Evolutionary conservation across 177 flowering plant species (phyloP).

Genomic region (Vitis hybrid): DNA sequence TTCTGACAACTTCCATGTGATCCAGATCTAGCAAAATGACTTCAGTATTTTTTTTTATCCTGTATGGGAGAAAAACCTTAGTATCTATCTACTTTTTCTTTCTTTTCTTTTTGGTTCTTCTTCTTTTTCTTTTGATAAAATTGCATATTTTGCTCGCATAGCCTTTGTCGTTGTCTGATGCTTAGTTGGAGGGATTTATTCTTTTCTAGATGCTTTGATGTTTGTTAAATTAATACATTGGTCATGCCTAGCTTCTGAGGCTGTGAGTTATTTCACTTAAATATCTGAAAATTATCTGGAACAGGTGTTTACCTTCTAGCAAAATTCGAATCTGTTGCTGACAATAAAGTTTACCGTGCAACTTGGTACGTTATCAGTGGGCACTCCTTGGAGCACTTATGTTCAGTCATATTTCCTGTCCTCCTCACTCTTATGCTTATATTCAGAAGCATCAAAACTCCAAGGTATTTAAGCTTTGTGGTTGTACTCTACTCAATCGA

Average conservation of each 20-base stretch:
- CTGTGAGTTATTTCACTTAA: too few species aligned
- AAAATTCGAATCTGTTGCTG: slow-evolving; percentile 43
- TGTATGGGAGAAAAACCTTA: background rate
- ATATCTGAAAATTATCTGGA: slow-evolving; percentile 1
- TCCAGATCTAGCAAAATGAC: too few species aligned
- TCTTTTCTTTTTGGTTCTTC: background rate
- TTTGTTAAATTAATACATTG: too few species aligned
- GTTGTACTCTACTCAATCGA: too few species aligned
- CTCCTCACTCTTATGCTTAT: slow-evolving; percentile 48
- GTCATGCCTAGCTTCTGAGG: background rate
- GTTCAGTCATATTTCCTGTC: slow-evolving; percentile 42
- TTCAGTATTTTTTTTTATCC: too few species aligned
- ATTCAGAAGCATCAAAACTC: slow-evolving; percentile 35
- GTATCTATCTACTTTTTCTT: background rate
- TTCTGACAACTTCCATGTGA: too few species aligned
- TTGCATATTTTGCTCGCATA: background rate
- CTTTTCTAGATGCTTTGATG: too few species aligned
- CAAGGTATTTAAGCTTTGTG: slow-evolving; percentile 29
- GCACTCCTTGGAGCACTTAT: slow-evolving; percentile 64
- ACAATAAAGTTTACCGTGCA: slow-evolving; percentile 43
- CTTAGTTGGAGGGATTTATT: too few species aligned
- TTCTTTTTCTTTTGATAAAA: background rate
- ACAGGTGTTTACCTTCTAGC: slow-evolving; percentile 51
- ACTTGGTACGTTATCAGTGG: slow-evolving; percentile 52
- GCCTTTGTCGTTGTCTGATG: too few species aligned